These are phyloP conservation scores for Trypanosoma boissoni DNA, from an alignment of 208 protist genomes.

Conservation along the genomic window DNA sequence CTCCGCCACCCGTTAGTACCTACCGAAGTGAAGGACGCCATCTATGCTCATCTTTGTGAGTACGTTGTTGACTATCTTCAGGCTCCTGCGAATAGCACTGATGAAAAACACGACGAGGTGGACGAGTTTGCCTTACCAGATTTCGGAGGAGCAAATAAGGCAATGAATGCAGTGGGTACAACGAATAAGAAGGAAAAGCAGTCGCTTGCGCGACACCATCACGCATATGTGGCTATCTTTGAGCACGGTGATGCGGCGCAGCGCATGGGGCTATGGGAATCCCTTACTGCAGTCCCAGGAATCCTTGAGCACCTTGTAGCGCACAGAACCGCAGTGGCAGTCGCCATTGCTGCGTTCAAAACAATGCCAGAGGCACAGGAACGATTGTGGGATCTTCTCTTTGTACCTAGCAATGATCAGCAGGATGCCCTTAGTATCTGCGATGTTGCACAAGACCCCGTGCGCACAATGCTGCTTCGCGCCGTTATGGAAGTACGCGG, in stretches of 20 bases:
- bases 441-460: constrained; percentile 52
- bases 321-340: constrained; percentile 28
- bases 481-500: constrained; percentile 60
- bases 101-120: constrained; percentile 19
- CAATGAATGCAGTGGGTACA: too few species aligned
- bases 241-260: constrained; percentile 75
- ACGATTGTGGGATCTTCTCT: constrained; percentile 7
- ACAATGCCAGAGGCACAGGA: constrained; percentile 23
- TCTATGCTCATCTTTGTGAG: constrained; percentile 70
- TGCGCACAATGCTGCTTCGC: constrained; percentile 72
- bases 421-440: constrained; percentile 20
- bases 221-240: constrained; percentile 58
- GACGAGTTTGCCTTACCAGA: constrained; percentile 65
- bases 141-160: constrained; percentile 51
- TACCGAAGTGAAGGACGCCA: constrained; percentile 62
- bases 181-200: neutral
- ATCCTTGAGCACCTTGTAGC: constrained; percentile 38
- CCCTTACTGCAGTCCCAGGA: constrained; percentile 23
- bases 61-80: constrained; percentile 63
- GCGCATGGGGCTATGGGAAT: constrained; percentile 51
- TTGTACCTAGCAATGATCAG: neutral
- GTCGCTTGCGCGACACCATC: constrained; percentile 40
- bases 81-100: constrained; percentile 3
- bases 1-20: constrained; percentile 58
- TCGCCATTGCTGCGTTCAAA: constrained; percentile 31